Conservation (phyloP, 2,329 filamentous ascomycete species). For the Ophiognomonia clavigignenti-juglandacearum region DNA sequence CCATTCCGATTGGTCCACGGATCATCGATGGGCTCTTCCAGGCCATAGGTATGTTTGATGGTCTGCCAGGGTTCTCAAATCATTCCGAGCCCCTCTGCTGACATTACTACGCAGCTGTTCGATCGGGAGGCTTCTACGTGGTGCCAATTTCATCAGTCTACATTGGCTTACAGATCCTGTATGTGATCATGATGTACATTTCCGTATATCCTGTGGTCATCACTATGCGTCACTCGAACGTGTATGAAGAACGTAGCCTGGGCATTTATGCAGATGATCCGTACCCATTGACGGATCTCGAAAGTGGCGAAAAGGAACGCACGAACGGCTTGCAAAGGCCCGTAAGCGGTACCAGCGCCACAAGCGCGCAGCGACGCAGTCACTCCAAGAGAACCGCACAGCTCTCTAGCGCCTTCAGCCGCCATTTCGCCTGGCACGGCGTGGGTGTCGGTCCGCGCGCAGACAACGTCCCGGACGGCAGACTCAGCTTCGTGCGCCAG, state of each 20-base stretch:
- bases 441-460: conserved; percentile 31
- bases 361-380: conserved; percentile 6
- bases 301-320: not conserved
- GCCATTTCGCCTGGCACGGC: conserved; percentile 37
- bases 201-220: conserved; percentile 59
- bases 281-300: not conserved
- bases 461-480: conserved; percentile 28
- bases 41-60: conserved; percentile 45
- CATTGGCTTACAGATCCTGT: conserved; percentile 55
- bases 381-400: conserved; percentile 22
- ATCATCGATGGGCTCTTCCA: conserved; percentile 63
- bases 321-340: not conserved
- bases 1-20: conserved; percentile 47
- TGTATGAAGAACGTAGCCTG: conserved; percentile 65
- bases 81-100: not conserved
- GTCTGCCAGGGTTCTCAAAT: conserved; percentile 24
- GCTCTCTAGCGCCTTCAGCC: conserved; percentile 31
- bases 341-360: not conserved
- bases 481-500: conserved; percentile 45
- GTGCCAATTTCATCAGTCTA: conserved; percentile 53
- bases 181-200: conserved; percentile 64
- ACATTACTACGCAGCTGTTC: conserved; percentile 42
- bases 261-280: conserved; percentile 47
- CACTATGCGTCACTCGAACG: conserved; percentile 63
- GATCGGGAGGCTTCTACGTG: conserved; percentile 63